phyloP scores from a whole-genome alignment of 192 early-diverging fungal species.

The Coemansia nantahalensis region DNA sequence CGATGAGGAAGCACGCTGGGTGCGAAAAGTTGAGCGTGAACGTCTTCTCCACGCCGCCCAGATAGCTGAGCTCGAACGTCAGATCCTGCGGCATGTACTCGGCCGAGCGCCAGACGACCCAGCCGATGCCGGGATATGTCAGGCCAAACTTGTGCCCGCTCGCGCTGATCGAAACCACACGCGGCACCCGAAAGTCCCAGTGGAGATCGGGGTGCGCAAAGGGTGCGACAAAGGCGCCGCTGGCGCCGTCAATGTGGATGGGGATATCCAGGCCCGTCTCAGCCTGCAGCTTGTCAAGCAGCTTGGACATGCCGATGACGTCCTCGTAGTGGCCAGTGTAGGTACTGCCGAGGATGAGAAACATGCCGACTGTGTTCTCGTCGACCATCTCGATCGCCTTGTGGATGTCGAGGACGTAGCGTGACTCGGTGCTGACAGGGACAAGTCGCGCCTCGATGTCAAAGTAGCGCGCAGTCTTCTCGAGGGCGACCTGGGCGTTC shows the following conservation, averaged over 20 bases:
- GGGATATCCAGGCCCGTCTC: conserved; percentile 67
- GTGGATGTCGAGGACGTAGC: conserved; percentile 59
- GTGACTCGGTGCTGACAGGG: conserved; percentile 55
- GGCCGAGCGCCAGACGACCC: conserved; percentile 70
- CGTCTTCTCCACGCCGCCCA: conserved; percentile 65
- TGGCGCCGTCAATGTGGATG: conserved; percentile 85
- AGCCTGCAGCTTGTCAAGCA: conserved; percentile 60
- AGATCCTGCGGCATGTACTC: conserved; percentile 71
- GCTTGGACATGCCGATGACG: conserved; percentile 59
- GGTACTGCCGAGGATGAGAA: conserved; percentile 72
- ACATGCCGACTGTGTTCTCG: conserved; percentile 85
- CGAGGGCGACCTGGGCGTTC: conserved; percentile 73
- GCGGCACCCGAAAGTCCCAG: conserved; percentile 69
- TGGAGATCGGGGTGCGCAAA: conserved; percentile 71
- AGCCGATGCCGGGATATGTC: conserved; percentile 78
- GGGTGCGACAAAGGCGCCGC: conserved; percentile 84
- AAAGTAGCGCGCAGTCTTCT: conserved; percentile 73
- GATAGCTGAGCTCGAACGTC: conserved; percentile 73
- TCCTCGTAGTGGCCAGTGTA: conserved; percentile 87
- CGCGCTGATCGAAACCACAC: conserved; percentile 77
- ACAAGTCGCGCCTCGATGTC: conserved; percentile 72
- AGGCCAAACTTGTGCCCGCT: conserved; percentile 90
- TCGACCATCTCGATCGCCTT: conserved; percentile 68
- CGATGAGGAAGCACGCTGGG: conserved; percentile 69
- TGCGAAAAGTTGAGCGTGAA: conserved; percentile 80